Evolutionary conservation across 2,329 filamentous ascomycete species (phyloP).

Genomic region (Eutypa lata): DNA sequence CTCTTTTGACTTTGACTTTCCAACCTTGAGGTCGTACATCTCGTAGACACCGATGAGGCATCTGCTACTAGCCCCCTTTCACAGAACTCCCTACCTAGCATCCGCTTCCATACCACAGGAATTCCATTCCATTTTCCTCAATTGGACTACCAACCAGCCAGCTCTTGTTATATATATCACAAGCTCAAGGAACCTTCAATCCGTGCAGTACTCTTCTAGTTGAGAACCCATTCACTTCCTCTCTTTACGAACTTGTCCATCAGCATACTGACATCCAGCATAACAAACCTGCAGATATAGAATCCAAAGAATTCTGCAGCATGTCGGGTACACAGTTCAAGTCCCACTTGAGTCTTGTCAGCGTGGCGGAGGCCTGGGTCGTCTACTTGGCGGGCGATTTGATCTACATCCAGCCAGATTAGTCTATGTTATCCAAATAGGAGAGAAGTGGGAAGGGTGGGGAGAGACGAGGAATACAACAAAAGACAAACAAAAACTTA

Average conservation of each 20-base stretch:
- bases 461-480: background rate
- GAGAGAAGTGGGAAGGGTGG: too few species aligned
- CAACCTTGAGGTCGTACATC: too few species aligned
- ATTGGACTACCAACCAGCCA: too few species aligned
- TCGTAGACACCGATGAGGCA: too few species aligned
- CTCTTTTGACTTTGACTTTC: too few species aligned
- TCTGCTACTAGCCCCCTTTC: too few species aligned
- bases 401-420: constrained; percentile 60
- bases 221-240: constrained; percentile 84
- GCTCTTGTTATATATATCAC: too few species aligned
- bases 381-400: constrained; percentile 93
- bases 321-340: constrained; percentile 89
- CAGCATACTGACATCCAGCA: constrained; percentile 78
- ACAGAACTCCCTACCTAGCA: too few species aligned
- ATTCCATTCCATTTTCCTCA: too few species aligned
- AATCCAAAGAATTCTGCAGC: constrained; percentile 98
- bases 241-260: constrained; percentile 97
- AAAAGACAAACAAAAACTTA: too few species aligned
- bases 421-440: constrained; percentile 12
- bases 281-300: constrained; percentile 92
- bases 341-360: constrained; percentile 89
- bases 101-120: too few species aligned
- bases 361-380: constrained; percentile 89
- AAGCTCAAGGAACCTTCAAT: background rate
- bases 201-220: constrained; percentile 7